Base-by-base conservation (phyloP, 257 asterid genomes). In the Anisodus acutangulus region DNA sequence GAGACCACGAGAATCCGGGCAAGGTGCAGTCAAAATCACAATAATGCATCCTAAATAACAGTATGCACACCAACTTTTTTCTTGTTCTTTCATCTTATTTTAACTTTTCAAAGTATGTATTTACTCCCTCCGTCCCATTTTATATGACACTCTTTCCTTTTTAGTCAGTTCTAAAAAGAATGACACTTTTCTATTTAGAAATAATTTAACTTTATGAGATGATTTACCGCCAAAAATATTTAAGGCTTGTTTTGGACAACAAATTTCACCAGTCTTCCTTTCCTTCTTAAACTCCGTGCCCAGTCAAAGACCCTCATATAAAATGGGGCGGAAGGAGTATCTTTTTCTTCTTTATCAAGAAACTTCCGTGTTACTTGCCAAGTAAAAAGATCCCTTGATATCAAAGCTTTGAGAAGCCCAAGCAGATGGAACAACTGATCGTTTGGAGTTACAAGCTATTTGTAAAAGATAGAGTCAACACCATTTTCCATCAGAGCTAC, bases 31-130 rank as follows among this genome's bases (percentile, higher is more conserved):
- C 41, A 72, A 47, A 19, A 49, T 12, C 62, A 74, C 22, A 49
- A 74, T 49, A 74, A 74, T 16, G 16, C 10, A 49, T 49, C 45
- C 81, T 6, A 74, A 49, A 17, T 11, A 74, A 49, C 45, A 49
- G 22, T 74, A 74, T 49, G 62, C 81, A 74, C 49, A 74, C 43
- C 41, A 22, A 22, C 12, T 11, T 45, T 74, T 74, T 74, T 49
- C 81, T 51, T 74, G 60, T 11, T 19, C 37, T 74, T 72, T 49
- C 81, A 74, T 49, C 57, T 74, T 72, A 59, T 22, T 74, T 74
- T 11, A 74, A 22, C 62, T 49, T 74, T 74, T 49, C 81, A 22
- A 22, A 74, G 62, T 19, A 49, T 2, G 60, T 22, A 74, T 47
- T 45, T 47, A 49, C 19, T 31, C 35, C 35, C 35, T 31, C 35